These are phyloP conservation scores for Gynochthodes officinalis DNA, from an alignment of 257 asterid genomes.

Conservation along the genomic window DNA sequence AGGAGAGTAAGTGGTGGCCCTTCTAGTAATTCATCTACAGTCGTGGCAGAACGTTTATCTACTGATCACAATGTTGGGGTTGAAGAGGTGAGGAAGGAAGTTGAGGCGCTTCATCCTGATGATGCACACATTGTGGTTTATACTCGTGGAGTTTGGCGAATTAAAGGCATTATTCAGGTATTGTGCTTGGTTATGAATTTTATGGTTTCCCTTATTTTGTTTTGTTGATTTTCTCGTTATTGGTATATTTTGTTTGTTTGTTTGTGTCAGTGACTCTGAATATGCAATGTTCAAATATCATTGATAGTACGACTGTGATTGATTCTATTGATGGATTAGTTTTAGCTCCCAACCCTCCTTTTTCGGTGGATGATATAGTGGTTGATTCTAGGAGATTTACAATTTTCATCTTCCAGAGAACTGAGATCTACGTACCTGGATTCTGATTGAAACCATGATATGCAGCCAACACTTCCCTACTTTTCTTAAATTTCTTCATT, in stretches of 20 bases:
- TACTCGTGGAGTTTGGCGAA: constrained; percentile 44
- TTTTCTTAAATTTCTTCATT: not conserved
- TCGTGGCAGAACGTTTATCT: constrained; percentile 39
- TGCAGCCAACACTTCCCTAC: not conserved
- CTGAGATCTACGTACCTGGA: too few relatives aligned
- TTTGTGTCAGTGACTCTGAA: not conserved
- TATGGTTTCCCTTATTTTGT: not conserved
- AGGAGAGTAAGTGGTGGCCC: constrained; percentile 21
- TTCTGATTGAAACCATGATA: not conserved
- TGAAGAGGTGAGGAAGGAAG: constrained; percentile 42
- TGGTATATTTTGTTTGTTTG: not conserved
- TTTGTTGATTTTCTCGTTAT: not conserved
- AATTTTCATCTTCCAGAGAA: not conserved
- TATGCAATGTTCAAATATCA: not conserved
- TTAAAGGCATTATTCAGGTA: constrained; percentile 48
- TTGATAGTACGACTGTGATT: not conserved
- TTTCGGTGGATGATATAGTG: not conserved
- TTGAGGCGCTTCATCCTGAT: constrained; percentile 45
- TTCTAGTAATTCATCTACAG: constrained; percentile 13
- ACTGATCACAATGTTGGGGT: constrained; percentile 39
- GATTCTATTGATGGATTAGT: not conserved
- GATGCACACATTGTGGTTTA: constrained; percentile 37
- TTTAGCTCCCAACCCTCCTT: not conserved
- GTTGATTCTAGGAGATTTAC: not conserved
- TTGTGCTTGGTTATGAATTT: not conserved